Conservation (phyloP, 2,329 filamentous ascomycete species). For the Botrytis byssoidea region DNA sequence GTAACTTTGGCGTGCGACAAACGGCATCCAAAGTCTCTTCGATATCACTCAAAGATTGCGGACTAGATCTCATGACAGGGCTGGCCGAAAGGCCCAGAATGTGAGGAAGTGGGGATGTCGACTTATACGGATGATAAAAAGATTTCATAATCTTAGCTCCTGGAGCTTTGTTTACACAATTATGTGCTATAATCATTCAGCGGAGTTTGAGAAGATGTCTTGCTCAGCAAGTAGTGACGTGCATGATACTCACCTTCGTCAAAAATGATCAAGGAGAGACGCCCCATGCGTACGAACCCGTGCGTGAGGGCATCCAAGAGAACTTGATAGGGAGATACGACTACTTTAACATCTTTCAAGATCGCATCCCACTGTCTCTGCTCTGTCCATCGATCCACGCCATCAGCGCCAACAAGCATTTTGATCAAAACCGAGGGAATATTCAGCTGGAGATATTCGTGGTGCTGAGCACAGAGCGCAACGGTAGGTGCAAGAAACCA, state of each 20-base stretch:
- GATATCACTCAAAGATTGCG: slow-evolving; percentile 31
- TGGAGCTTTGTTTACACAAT: slow-evolving; percentile 37
- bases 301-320: slow-evolving; percentile 61
- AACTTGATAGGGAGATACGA: slow-evolving; percentile 60
- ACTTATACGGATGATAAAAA: slow-evolving; percentile 36
- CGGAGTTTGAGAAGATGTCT: background rate
- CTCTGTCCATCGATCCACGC: slow-evolving; percentile 61
- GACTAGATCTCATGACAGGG: slow-evolving; percentile 37
- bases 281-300: slow-evolving; percentile 57
- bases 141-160: slow-evolving; percentile 37
- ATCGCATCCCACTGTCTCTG: slow-evolving; percentile 59
- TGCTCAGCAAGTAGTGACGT: background rate
- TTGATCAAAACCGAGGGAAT: slow-evolving; percentile 54
- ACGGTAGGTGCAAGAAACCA: slow-evolving; percentile 77
- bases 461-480: slow-evolving; percentile 65
- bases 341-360: slow-evolving; percentile 54
- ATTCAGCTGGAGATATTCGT: slow-evolving; percentile 56
- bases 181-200: slow-evolving; percentile 34
- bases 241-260: slow-evolving; percentile 55
- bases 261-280: slow-evolving; percentile 59
- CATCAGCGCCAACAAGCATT: slow-evolving; percentile 56
- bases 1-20: slow-evolving; percentile 54
- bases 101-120: slow-evolving; percentile 28
- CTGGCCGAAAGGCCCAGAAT: slow-evolving; percentile 39
- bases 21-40: slow-evolving; percentile 58